Percentiles rank a stretch among this genome's conserved stretches.
These are phyloP conservation scores for Kuraishia capsulata DNA, from an alignment of 805 yeast species.

Conservation along the genomic window DNA sequence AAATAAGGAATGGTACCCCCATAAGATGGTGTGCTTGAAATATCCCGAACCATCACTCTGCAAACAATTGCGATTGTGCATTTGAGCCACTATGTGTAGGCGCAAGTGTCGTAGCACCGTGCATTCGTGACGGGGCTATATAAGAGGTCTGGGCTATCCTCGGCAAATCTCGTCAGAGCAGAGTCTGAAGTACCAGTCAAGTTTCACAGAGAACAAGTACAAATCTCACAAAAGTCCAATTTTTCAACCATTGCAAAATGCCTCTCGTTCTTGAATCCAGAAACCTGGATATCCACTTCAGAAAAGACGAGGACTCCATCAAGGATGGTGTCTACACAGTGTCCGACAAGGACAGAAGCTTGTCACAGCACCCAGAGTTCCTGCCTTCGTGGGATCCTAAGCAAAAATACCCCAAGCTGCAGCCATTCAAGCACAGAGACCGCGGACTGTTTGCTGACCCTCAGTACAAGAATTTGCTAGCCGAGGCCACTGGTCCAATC, in stretches of 20 bases:
- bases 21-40: no score
- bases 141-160: no score
- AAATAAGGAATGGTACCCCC: no score
- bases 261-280: constrained; percentile 6
- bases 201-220: no score
- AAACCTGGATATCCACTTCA: constrained; percentile 33
- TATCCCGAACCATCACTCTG: no score
- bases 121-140: no score
- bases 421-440: constrained; percentile 48
- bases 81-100: no score
- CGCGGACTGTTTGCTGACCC: constrained; percentile 65
- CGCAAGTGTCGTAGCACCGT: no score
- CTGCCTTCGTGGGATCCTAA: constrained; percentile 64
- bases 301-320: constrained; percentile 40
- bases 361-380: constrained; percentile 39
- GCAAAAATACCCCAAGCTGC: constrained; percentile 38
- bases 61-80: no score
- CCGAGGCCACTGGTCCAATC: constrained; percentile 7
- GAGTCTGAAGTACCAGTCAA: no score
- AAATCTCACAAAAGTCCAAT: no score
- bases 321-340: constrained; percentile 38
- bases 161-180: no score
- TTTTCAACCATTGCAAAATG: neutral
- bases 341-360: constrained; percentile 28
- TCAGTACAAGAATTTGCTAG: constrained; percentile 38